Percentiles rank a stretch among this genome's conserved stretches.
phyloP scores from a whole-genome alignment of 169 alveolate species.

The Plasmodium vivax region DNA sequence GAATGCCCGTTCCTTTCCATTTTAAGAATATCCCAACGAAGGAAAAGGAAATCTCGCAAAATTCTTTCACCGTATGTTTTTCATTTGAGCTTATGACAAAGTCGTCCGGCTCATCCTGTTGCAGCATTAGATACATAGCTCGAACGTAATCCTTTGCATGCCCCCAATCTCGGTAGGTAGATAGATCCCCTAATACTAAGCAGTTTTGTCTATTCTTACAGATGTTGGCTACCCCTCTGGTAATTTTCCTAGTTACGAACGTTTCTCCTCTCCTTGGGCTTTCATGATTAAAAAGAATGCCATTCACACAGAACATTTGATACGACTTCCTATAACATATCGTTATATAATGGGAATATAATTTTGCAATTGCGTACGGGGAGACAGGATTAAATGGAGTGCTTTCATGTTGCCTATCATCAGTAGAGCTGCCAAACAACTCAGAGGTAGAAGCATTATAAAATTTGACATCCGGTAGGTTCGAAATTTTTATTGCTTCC shows the following conservation, averaged over 20 bases:
- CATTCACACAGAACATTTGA: slow-evolving; percentile 84
- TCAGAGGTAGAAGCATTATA: slow-evolving; percentile 88
- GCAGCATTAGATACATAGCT: slow-evolving; percentile 86
- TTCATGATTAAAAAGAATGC: slow-evolving; percentile 88
- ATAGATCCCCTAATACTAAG: slow-evolving; percentile 81
- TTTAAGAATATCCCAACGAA: slow-evolving; percentile 65
- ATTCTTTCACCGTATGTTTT: slow-evolving; percentile 76
- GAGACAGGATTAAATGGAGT: slow-evolving; percentile 91
- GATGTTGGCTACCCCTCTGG: slow-evolving; percentile 82
- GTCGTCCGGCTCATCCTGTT: slow-evolving; percentile 81
- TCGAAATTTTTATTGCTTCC: slow-evolving; percentile 81
- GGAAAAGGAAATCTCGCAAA: slow-evolving; percentile 75
- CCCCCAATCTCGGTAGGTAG: slow-evolving; percentile 88
- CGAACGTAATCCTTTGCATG: slow-evolving; percentile 86
- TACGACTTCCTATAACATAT: slow-evolving; percentile 83
- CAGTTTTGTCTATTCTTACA: slow-evolving; percentile 26
- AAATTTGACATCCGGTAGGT: slow-evolving; percentile 55
- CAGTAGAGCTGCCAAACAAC: slow-evolving; percentile 80
- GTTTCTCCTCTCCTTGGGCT: slow-evolving; percentile 86
- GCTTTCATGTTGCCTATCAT: slow-evolving; percentile 77
- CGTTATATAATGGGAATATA: slow-evolving; percentile 81
- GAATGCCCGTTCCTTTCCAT: slow-evolving; percentile 78
- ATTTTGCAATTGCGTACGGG: slow-evolving; percentile 89
- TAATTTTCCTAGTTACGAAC: slow-evolving; percentile 85
- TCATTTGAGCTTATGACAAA: slow-evolving; percentile 83